Evolutionary conservation across 2,329 filamentous ascomycete species (phyloP), one percentile per base, ranked within the genome.

Genomic region (Pseudocercospora fijiensis): DNA sequence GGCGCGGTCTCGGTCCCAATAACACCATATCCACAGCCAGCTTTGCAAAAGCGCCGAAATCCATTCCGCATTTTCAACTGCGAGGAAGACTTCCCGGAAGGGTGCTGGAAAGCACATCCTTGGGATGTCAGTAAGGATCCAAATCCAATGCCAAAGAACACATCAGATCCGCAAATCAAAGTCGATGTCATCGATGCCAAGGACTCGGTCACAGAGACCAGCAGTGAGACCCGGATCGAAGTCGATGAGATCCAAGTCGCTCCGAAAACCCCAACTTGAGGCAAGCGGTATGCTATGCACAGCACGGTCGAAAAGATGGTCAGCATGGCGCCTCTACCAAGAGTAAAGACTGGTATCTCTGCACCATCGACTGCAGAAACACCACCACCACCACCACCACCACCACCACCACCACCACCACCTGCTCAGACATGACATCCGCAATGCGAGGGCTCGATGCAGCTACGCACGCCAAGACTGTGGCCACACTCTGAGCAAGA

Each of bases 71-170:
- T 47, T 2, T 61, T 52, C 52, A 43, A 22, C 30, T 62, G 62
- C 43, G 62, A 64, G 27, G 65, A 66, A 13, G 65, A 64, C 43
- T 66, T 66, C 18, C 65, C 65, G 2, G 65, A 66, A 24, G 62
- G 62, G 13, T 64, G 61, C n/a, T 64, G 58, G 56, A 58, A 61
- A 37, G 56, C 37, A 3, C 60, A 64, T 57, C 65, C 65, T 27
- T 66, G 65, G 65, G 60, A 65, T 16, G 27, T 52, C 18, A 49
- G 45, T 9, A 49, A 49, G 9, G 13, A 49, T 2, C 30, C 45
- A 22, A 20, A 24, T 26, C 37, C 45, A 13, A 4, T 16, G 0
- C 5, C 9, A 1, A 20, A 49, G 22, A 5, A 49, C 22, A 49
- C 18, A n/a, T 24, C 20, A 24, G 45, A 49, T 22, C 4, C 13